phyloP scores from a whole-genome alignment of 805 yeast genomes.

The Starmerella etchellsii region DNA sequence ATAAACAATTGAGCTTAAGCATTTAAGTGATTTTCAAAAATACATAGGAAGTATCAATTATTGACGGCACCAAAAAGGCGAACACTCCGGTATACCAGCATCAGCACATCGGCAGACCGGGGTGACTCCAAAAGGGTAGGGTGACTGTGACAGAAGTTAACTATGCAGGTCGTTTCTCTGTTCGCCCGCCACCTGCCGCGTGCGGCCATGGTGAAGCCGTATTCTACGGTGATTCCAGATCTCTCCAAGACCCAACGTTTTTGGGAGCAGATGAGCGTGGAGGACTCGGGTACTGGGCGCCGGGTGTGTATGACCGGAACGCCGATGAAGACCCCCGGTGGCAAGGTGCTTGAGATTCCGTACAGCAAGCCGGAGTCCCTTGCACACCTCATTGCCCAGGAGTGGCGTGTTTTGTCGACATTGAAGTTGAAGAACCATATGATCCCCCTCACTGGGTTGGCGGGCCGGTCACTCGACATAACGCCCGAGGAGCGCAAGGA shows the following conservation, averaged over 20 bases:
- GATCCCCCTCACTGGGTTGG: conserved; percentile 76
- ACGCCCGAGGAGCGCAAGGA: conserved; percentile 41
- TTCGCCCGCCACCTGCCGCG: too few species aligned
- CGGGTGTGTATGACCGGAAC: conserved; percentile 59
- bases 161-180: too few species aligned
- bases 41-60: too few species aligned
- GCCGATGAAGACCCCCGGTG: conserved; percentile 74
- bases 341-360: conserved; percentile 58
- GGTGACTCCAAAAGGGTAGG: too few species aligned
- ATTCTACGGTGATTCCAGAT: conserved; percentile 3
- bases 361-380: conserved; percentile 32
- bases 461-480: conserved; percentile 78
- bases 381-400: conserved; percentile 69
- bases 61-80: too few species aligned
- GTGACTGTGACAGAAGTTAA: too few species aligned
- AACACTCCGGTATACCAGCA: too few species aligned
- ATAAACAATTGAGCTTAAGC: too few species aligned
- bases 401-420: conserved; percentile 64
- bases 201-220: too few species aligned
- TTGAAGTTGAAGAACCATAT: conserved; percentile 60
- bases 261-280: conserved; percentile 61
- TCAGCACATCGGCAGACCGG: too few species aligned
- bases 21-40: too few species aligned
- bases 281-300: conserved; percentile 28
- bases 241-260: conserved; percentile 35